Base-by-base conservation (phyloP, 495 filamentous ascomycete genomes). In the Penicillium argentinense region DNA sequence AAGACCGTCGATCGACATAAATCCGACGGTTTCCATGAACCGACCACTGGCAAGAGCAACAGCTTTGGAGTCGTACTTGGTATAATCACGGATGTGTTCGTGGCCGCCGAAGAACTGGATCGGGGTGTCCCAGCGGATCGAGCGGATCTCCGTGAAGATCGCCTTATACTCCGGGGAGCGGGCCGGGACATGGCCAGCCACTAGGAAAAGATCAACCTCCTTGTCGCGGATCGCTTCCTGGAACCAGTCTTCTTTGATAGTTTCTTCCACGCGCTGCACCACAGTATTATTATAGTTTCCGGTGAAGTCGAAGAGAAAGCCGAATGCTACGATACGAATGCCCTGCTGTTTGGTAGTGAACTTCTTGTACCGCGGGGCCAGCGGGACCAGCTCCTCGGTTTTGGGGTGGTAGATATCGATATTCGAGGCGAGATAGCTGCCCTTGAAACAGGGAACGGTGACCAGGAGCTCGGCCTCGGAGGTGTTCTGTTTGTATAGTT, bases 1-100 rank as follows among this genome's bases (percentile, higher is more conserved):
- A 0, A 91, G 70, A 5, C 88, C 91, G 30, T 83, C 75, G 41
- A 97, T 85, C 8, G 91, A 95, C 81, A 95, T 79, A 73, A 91
- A 98, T 4, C 93, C 93, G 39, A 97, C 83, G n/a, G 95, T 97
- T 69, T 98, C 93, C 79, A 96, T 90, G 65, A 96, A 98, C 2
- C 92, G 79, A n/a, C 93, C 93, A 57, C 87, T 91, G 24, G 91
- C 90, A 11, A 98, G 68, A 1, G 83, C 93, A 47, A 84, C 86
- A 1, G 91, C 86, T 51, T 85, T 87, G 33, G 75, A 71, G 61
- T 97, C 93, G 58, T 87, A 97, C 38, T 79, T 78, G 13, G 75
- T 81, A 59, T 86, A 93, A 56, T 98, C 90, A 4, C 93, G 81
- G 32, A 96, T 86, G 61, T 98, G 93, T 19, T 83, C 81, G 59